A percentile compares a stretch with the other conserved stretches of the same genome.
phyloP scores from a whole-genome alignment of 257 asterid species.

The Lycium ferocissimum region DNA sequence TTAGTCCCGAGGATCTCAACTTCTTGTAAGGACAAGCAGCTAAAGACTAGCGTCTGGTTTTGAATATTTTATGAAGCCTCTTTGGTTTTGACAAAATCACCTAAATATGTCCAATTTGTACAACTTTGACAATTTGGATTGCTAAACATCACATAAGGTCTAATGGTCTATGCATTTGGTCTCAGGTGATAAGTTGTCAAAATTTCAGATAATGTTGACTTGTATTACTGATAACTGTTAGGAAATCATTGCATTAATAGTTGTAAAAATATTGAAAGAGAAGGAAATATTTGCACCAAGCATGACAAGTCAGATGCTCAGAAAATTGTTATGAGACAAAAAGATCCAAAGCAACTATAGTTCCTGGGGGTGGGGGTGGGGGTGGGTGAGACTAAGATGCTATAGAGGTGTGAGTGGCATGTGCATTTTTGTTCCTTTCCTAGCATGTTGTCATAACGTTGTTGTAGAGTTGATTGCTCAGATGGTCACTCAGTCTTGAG shows the following conservation, averaged over 20 bases:
- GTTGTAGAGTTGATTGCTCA: not conserved
- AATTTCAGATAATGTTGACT: not conserved
- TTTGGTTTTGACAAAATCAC: not conserved
- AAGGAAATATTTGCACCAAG: not conserved
- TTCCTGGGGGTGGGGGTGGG: not conserved
- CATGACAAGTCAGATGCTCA: not conserved
- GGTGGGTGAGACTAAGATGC: not conserved
- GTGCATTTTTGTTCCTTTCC: not conserved
- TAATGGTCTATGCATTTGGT: not conserved
- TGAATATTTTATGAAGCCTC: not conserved
- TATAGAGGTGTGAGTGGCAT: not conserved
- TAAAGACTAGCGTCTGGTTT: not conserved
- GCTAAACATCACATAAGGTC: not conserved
- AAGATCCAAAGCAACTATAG: conserved; percentile 8
- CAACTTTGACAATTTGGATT: not conserved
- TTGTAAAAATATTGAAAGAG: not conserved
- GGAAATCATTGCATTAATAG: not conserved
- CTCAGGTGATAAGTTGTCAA: not conserved
- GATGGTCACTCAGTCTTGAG: no score
- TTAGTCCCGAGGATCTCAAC: not conserved
- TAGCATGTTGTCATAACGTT: not conserved
- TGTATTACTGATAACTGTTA: not conserved
- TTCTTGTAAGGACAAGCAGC: not conserved
- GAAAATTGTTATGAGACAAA: not conserved
- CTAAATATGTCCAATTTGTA: not conserved